These are phyloP conservation scores for Lentinus polychrous DNA, from an alignment of 1,284 basidiomycete genomes.

Conservation along the genomic window DNA sequence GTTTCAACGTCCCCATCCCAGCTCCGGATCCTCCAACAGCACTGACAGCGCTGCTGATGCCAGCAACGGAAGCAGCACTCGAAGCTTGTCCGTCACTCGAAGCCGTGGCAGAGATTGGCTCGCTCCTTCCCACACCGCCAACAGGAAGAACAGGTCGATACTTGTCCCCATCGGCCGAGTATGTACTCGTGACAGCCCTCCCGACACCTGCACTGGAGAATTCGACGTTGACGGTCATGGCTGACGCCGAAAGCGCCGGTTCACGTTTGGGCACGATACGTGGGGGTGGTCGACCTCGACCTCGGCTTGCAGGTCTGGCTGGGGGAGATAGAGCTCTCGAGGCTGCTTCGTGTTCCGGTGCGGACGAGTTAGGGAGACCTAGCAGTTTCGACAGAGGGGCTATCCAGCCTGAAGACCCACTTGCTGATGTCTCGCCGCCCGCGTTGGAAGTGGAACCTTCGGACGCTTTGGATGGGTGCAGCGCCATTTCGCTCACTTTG, in stretches of 20 bases:
- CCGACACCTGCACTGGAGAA: conserved; percentile 77
- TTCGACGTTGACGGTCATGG: conserved; percentile 90
- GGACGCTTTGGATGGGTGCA: conserved; percentile 57
- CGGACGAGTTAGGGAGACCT: conserved; percentile 21
- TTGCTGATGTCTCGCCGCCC: conserved; percentile 22
- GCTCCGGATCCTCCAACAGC: conserved; percentile 11
- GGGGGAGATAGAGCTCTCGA: conserved; percentile 23
- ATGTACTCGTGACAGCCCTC: conserved; percentile 60
- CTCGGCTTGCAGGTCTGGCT: conserved; percentile 17
- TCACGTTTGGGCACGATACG: conserved; percentile 67
- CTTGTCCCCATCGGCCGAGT: conserved; percentile 24
- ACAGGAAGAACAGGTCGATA: conserved; percentile 7
- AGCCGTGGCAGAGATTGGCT: conserved; percentile 1
- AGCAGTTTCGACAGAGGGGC: conserved; percentile 78
- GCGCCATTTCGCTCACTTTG: conserved; percentile 63
- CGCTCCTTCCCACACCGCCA: conserved; percentile 9
- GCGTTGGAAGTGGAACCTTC: conserved; percentile 15
- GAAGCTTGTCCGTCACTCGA: conserved; percentile 1
- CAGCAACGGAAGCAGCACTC: conserved; percentile 4
- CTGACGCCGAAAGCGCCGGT: conserved; percentile 76
- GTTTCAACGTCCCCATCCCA: not conserved
- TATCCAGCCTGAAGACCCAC: conserved; percentile 60
- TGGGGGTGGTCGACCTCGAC: conserved; percentile 22
- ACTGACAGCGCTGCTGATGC: conserved; percentile 16
- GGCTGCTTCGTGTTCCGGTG: conserved; percentile 16